Evolutionary conservation across 139 green algal genomes (phyloP).

Genomic region (Axilococcus clingmanii): DNA sequence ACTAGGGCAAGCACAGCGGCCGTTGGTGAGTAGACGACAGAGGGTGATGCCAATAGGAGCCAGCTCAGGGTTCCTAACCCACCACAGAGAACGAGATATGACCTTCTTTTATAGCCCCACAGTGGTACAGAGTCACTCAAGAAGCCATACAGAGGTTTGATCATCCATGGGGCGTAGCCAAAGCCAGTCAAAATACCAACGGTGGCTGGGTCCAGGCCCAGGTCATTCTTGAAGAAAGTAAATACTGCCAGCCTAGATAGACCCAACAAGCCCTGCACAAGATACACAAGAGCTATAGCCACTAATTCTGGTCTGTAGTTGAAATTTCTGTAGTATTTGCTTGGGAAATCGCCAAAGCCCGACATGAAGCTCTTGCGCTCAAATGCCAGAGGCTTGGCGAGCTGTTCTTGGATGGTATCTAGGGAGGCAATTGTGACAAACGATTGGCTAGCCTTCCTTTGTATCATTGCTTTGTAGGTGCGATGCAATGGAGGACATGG

Average conservation of each 20-base stretch:
- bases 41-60: conserved; percentile 38
- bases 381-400: background rate
- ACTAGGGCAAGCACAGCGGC: conserved; percentile 44
- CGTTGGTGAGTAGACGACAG: conserved; percentile 34
- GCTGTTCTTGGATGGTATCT: conserved; percentile 1
- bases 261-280: conserved; percentile 90
- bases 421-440: no score
- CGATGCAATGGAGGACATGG: no score
- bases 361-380: no score
- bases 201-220: conserved; percentile 73
- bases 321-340: background rate
- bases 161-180: conserved; percentile 32
- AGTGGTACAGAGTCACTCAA: conserved; percentile 82
- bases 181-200: conserved; percentile 26
- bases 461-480: no score
- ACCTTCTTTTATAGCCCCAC: conserved; percentile 80
- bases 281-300: conserved; percentile 65
- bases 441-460: no score
- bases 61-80: conserved; percentile 54
- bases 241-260: conserved; percentile 76
- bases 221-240: conserved; percentile 89
- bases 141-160: conserved; percentile 96
- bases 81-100: conserved; percentile 77
- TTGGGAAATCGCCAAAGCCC: background rate
- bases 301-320: background rate